Evolutionary conservation across 148 eudicot genomes (phyloP).

Genomic region (Amaranthus cruentus): DNA sequence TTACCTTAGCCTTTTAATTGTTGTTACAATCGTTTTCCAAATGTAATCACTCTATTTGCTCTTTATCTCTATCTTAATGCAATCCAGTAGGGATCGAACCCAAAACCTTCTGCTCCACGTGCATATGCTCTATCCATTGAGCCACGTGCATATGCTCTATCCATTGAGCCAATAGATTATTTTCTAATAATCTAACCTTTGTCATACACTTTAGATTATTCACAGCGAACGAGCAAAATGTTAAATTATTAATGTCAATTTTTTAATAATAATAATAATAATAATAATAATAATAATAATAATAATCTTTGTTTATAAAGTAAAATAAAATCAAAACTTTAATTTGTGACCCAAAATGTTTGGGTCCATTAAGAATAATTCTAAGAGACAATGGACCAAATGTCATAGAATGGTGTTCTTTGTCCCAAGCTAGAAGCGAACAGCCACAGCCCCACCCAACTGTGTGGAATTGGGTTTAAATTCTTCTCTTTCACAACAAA

Average conservation of each 20-base stretch:
- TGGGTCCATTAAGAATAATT: conserved; percentile 14
- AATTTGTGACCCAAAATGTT: conserved; percentile 23
- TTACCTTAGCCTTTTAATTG: conserved; percentile 1
- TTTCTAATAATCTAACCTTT: too few relatives aligned
- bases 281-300: too few relatives aligned
- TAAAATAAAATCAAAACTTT: neutral
- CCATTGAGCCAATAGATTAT: too few relatives aligned
- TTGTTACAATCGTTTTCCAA: neutral
- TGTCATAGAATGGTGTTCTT: conserved; percentile 24
- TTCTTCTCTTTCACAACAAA: conserved; percentile 18
- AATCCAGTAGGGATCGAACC: too few relatives aligned
- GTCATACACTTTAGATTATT: too few relatives aligned
- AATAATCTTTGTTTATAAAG: too few relatives aligned
- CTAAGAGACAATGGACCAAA: conserved; percentile 12
- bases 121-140: too few relatives aligned
- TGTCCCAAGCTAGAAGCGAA: conserved; percentile 23
- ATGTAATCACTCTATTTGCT: neutral
- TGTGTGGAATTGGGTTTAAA: conserved; percentile 6
- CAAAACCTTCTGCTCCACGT: too few relatives aligned
- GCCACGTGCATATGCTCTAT: too few relatives aligned
- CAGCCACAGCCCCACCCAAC: conserved; percentile 19
- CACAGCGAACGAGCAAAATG: too few relatives aligned
- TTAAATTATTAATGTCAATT: too few relatives aligned
- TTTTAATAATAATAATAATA: too few relatives aligned
- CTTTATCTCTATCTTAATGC: neutral